A percentile compares a stretch with the other conserved stretches of the same genome.
Conservation (phyloP, 2,329 filamentous ascomycete species). For the Aspergillus aculeatus region DNA sequence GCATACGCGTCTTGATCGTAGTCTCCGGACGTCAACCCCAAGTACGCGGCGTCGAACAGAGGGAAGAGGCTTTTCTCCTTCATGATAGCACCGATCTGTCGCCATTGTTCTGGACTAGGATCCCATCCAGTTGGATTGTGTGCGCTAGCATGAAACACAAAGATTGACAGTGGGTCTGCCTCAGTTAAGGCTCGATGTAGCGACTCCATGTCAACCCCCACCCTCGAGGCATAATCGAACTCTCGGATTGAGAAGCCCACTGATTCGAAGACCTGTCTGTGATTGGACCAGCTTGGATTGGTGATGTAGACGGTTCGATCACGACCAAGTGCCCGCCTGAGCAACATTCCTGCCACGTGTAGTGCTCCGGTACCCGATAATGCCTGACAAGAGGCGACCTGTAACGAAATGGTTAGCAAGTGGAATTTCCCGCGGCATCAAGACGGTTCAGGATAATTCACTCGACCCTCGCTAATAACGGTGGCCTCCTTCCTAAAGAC, state of each 20-base stretch:
- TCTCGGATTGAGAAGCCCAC: not conserved
- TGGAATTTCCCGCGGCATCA: no score
- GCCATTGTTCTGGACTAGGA: slow-evolving; percentile 82
- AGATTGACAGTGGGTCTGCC: slow-evolving; percentile 30
- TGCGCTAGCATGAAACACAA: slow-evolving; percentile 71
- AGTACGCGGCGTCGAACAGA: not conserved
- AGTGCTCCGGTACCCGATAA: not conserved
- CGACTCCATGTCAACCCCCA: no score
- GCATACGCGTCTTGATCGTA: not conserved
- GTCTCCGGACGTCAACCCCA: not conserved
- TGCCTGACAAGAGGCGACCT: not conserved
- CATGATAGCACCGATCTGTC: slow-evolving; percentile 58
- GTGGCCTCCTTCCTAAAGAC: not conserved
- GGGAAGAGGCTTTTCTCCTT: not conserved
- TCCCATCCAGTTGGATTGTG: slow-evolving; percentile 93
- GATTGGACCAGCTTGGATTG: slow-evolving; percentile 4
- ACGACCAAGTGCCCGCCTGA: not conserved
- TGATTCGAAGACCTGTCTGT: slow-evolving; percentile 1
- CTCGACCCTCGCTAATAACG: no score
- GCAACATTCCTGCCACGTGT: not conserved
- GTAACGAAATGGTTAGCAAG: not conserved
- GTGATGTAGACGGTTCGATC: not conserved
- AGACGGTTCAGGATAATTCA: no score
- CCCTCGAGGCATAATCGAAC: not conserved
- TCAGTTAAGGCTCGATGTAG: no score